Base-by-base conservation (phyloP, 169 alveolate genomes). In the Theileria equi region DNA sequence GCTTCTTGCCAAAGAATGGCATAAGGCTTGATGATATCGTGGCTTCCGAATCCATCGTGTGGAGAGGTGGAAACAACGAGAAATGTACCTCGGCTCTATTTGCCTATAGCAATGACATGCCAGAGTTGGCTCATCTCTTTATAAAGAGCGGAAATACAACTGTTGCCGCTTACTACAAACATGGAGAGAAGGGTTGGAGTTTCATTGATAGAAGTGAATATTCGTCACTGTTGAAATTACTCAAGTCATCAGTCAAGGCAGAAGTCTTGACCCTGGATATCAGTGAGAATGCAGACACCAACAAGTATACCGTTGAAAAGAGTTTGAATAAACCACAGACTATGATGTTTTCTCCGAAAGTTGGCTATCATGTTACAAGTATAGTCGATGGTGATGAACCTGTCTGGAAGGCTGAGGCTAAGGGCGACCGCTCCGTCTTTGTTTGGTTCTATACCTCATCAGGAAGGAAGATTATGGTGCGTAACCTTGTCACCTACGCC, bases 391-490 rank as follows among this genome's bases (percentile, higher is more conserved):
- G 32, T 3, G 3, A 13, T 21, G 13, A 54, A 32, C 21, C 48
- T 21, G 38, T 54, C 3, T 54, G 65, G 65, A 28, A 54, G 25
- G 28, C 65, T 10, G n/a, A 4, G 23, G 1, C 32, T 5, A 17
- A 19, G 25, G 6, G 28, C 31, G 65, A 28, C 40, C 34, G 48
- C 17, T 54, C 52, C 25, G 65, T 54, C 19, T 45, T 49, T 36
- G 40, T 34, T 10, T 54, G 65, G 65, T 19, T 49, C 38, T 54
- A 54, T 31, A 49, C 34, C 8, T 16, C 38, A n/a, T 54, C 26
- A 34, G 48, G 28, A 5, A 34, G 38, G 5, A 5, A 45, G 17
- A 36, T 36, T 49, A 21, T 21, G 40, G 65, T 54, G 44, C 34
- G 23, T 45, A 1, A 36, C 32, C 17, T 54, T 8, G 13, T 19